These are phyloP conservation scores for Penicillium sp. DNA, from an alignment of 2,329 filamentous ascomycete species.

Conservation along the genomic window DNA sequence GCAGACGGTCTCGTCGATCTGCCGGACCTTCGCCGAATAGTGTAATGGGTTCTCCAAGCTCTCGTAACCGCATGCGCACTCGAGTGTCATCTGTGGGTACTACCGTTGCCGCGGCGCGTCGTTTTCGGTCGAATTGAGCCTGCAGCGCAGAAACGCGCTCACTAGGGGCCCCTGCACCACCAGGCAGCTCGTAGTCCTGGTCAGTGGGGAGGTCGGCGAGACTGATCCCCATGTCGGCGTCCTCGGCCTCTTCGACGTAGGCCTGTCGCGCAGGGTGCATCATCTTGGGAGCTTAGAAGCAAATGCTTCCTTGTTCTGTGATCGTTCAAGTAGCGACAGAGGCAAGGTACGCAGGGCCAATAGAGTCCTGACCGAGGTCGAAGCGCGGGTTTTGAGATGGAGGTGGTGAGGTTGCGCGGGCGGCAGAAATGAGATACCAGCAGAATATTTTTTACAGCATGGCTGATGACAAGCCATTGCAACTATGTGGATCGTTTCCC, in stretches of 20 bases:
- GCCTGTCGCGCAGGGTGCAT: conserved; percentile 89
- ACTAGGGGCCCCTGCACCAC: conserved; percentile 61
- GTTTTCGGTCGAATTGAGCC: conserved; percentile 86
- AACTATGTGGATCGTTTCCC: not conserved
- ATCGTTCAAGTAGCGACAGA: not conserved
- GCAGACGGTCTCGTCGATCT: conserved; percentile 81
- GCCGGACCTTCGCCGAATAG: conserved; percentile 87
- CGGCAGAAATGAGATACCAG: conserved; percentile 22
- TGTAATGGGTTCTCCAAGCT: conserved; percentile 89
- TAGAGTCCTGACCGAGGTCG: not conserved
- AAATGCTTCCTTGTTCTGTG: conserved; percentile 6
- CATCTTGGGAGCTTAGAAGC: conserved; percentile 37
- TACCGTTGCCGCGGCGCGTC: conserved; percentile 79
- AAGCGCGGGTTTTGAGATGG: not conserved
- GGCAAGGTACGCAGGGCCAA: not conserved
- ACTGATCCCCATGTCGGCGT: conserved; percentile 59
- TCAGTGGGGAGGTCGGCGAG: conserved; percentile 67
- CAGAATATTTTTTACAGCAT: not conserved
- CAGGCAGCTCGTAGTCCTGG: conserved; percentile 78
- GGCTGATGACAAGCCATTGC: not conserved
- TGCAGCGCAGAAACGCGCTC: conserved; percentile 83
- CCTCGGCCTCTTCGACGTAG: conserved; percentile 81
- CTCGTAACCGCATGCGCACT: conserved; percentile 75
- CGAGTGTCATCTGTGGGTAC: conserved; percentile 92
- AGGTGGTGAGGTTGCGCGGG: conserved; percentile 5